A percentile compares a stretch with the other conserved stretches of the same genome.
Conservation (phyloP, 345 rosid species). For the Citropsis articulata region DNA sequence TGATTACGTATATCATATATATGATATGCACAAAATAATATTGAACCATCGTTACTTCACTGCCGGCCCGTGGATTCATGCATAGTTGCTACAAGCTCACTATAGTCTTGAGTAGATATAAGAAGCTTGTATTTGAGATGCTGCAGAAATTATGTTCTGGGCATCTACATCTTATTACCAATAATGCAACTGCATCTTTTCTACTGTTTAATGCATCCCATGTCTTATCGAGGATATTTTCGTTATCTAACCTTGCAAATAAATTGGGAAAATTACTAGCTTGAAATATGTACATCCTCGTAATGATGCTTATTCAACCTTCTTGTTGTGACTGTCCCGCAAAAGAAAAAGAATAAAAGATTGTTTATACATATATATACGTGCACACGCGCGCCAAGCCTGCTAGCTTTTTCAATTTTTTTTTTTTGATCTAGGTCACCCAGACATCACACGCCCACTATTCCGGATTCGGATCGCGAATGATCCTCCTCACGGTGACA, state of each 20-base stretch:
- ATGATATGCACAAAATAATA: not conserved
- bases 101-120: not conserved
- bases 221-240: not conserved
- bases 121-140: not conserved
- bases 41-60: not conserved
- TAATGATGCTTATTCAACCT: not conserved
- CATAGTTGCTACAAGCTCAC: not conserved
- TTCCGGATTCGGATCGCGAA: no score
- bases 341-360: not conserved
- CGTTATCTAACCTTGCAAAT: not conserved
- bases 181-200: conserved; percentile 1
- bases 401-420: not conserved
- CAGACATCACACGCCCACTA: no score
- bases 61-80: not conserved
- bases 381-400: not conserved
- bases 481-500: no score
- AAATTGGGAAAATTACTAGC: not conserved
- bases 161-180: not conserved
- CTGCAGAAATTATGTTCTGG: not conserved
- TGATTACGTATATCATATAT: not conserved
- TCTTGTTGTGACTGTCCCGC: no score
- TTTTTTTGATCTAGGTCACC: no score
- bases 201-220: not conserved
- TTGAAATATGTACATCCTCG: not conserved
- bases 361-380: no score